A percentile compares a stretch with the other conserved stretches of the same genome.
Evolutionary conservation across 2,329 filamentous ascomycete species (phyloP).

Genomic region (Alternaria brassicicola): DNA sequence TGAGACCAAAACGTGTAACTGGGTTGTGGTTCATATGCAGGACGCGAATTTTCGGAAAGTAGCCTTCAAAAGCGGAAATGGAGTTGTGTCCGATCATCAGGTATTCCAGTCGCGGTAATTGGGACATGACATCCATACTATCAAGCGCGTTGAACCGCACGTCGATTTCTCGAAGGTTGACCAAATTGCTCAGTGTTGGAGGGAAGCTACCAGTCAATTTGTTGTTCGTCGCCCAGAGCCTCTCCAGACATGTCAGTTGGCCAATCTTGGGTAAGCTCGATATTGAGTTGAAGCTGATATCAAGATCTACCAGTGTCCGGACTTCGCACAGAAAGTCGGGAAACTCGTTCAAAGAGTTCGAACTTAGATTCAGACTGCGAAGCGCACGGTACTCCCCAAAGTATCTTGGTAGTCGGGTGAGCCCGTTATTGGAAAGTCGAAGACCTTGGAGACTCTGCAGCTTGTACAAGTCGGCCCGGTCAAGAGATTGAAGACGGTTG

Average conservation of each 20-base stretch:
- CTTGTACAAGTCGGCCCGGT: slow-evolving; percentile 79
- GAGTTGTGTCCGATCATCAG: slow-evolving; percentile 90
- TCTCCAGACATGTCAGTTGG: slow-evolving; percentile 77
- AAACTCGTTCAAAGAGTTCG: slow-evolving; percentile 86
- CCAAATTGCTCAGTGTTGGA: slow-evolving; percentile 71
- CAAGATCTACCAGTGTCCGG: slow-evolving; percentile 84
- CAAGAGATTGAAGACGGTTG: slow-evolving; percentile 85
- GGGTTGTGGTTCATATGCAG: slow-evolving; percentile 94
- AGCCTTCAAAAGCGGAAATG: slow-evolving; percentile 86
- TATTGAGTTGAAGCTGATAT: slow-evolving; percentile 96
- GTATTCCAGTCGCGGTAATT: slow-evolving; percentile 84
- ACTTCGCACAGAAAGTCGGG: slow-evolving; percentile 84
- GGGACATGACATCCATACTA: slow-evolving; percentile 84
- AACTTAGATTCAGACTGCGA: slow-evolving; percentile 87
- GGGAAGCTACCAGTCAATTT: slow-evolving; percentile 78
- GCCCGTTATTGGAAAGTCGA: slow-evolving; percentile 90
- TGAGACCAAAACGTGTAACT: slow-evolving; percentile 89
- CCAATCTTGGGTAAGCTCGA: slow-evolving; percentile 79
- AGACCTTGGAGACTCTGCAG: slow-evolving; percentile 81
- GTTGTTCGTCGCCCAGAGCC: slow-evolving; percentile 96
- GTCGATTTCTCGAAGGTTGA: slow-evolving; percentile 86
- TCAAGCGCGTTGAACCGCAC: slow-evolving; percentile 91
- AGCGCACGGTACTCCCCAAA: slow-evolving; percentile 81
- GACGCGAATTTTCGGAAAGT: slow-evolving; percentile 82
- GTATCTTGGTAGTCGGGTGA: slow-evolving; percentile 78